These are phyloP conservation scores for Zygosaccharomyces kombuchaensis DNA, from an alignment of 805 yeast species.

Conservation along the genomic window DNA sequence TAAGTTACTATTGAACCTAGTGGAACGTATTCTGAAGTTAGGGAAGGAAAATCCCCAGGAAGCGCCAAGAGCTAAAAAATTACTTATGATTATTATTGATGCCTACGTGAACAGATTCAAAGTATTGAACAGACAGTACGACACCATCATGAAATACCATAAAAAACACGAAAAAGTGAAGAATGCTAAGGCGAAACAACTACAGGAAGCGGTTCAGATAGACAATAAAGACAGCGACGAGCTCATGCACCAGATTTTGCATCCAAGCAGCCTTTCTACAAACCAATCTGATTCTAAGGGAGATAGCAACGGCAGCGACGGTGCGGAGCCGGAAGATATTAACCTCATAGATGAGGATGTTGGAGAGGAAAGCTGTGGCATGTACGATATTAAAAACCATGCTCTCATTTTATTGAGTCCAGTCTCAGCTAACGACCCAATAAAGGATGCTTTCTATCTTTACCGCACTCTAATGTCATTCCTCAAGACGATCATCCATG, in stretches of 20 bases:
- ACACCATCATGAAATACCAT: slow-evolving; percentile 60
- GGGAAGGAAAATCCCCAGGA: slow-evolving; percentile 58
- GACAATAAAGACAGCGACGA: slow-evolving; percentile 39
- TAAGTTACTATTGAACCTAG: slow-evolving; percentile 76
- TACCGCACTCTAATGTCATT: slow-evolving; percentile 88
- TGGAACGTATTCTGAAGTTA: slow-evolving; percentile 79
- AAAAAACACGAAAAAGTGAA: slow-evolving; percentile 45
- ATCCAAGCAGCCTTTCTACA: slow-evolving; percentile 15
- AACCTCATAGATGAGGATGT: slow-evolving; percentile 15
- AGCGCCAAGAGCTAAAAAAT: slow-evolving; percentile 59
- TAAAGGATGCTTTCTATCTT: slow-evolving; percentile 82
- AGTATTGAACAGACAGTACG: slow-evolving; percentile 67
- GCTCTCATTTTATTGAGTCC: slow-evolving; percentile 60
- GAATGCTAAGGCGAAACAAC: slow-evolving; percentile 41
- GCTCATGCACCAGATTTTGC: slow-evolving; percentile 32
- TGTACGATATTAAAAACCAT: slow-evolving; percentile 44
- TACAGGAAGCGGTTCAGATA: slow-evolving; percentile 34
- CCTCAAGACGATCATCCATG: slow-evolving; percentile 82
- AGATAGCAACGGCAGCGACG: slow-evolving; percentile 23
- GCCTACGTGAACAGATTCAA: slow-evolving; percentile 81
- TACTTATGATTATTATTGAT: slow-evolving; percentile 80
- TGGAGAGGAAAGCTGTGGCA: slow-evolving; percentile 31
- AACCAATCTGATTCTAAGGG: slow-evolving; percentile 25
- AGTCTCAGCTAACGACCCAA: slow-evolving; percentile 50
- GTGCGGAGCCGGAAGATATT: slow-evolving; percentile 12